Evolutionary conservation across 768 basidiomycete species (phyloP).

Genomic region (Mycena sanguinolenta): DNA sequence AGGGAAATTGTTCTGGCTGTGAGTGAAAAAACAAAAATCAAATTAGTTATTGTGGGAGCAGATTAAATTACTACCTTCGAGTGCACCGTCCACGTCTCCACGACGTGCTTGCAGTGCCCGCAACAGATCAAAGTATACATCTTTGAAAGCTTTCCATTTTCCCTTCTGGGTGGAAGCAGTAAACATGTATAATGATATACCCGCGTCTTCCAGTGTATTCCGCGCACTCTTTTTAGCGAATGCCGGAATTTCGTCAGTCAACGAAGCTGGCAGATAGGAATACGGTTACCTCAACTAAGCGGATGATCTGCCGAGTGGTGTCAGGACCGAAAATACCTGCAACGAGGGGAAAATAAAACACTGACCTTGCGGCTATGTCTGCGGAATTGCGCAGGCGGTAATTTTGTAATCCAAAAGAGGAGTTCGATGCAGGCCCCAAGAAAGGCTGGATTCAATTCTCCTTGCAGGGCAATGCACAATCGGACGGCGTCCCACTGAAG

Average conservation of each 20-base stretch:
- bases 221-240: conserved; percentile 31
- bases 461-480: conserved; percentile 32
- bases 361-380: conserved; percentile 33
- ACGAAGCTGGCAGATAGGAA: not conserved
- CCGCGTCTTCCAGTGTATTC: conserved; percentile 31
- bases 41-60: conserved; percentile 1
- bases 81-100: conserved; percentile 20
- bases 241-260: conserved; percentile 1
- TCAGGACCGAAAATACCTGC: conserved; percentile 11
- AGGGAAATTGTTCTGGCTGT: conserved; percentile 27
- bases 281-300: conserved; percentile 32
- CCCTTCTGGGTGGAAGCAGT: conserved; percentile 21
- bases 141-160: conserved; percentile 22
- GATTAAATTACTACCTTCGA: conserved; percentile 27
- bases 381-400: conserved; percentile 23
- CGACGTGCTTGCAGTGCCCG: conserved; percentile 28
- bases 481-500: conserved; percentile 24
- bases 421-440: conserved; percentile 26
- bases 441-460: conserved; percentile 20
- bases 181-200: conserved; percentile 31
- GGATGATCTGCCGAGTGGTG: conserved; percentile 28
- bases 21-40: not conserved
- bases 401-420: conserved; percentile 15
- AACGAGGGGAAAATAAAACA: conserved; percentile 16
- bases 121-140: conserved; percentile 28